Conservation (phyloP, 2,329 filamentous ascomycete genomes). For the Zasmidium citrigriseum region DNA sequence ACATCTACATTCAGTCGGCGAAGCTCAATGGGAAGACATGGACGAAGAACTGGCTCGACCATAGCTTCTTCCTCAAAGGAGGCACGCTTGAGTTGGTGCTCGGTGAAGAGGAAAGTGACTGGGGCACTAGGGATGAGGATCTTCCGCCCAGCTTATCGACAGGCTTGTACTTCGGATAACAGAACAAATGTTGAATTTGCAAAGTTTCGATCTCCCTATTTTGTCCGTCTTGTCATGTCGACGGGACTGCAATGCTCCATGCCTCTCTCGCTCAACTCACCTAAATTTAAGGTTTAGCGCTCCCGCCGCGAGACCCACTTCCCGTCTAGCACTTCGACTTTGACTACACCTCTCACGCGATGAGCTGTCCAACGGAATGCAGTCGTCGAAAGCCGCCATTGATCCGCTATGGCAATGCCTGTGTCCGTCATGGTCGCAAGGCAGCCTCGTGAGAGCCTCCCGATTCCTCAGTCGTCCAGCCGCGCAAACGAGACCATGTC, state of each 20-base stretch:
- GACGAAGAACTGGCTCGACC: conserved; percentile 66
- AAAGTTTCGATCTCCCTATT: too few species aligned
- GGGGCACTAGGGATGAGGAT: conserved; percentile 52
- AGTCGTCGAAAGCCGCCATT: conserved; percentile 34
- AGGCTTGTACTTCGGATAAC: conserved; percentile 17
- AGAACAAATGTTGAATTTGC: background rate
- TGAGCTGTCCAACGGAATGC: background rate
- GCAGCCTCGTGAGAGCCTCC: background rate
- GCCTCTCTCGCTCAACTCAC: too few species aligned
- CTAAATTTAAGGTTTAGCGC: background rate
- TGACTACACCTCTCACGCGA: background rate
- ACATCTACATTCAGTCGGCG: conserved; percentile 65
- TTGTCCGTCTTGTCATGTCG: too few species aligned
- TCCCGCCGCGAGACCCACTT: background rate
- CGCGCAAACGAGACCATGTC: conserved; percentile 1
- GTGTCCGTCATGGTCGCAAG: conserved; percentile 51
- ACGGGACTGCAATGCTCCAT: too few species aligned
- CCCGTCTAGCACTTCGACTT: background rate
- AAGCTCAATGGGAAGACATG: conserved; percentile 65
- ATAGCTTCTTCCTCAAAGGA: conserved; percentile 65
- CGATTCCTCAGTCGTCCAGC: conserved; percentile 11
- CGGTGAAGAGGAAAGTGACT: conserved; percentile 48
- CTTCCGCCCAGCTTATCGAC: conserved; percentile 48
- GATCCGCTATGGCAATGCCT: conserved; percentile 67
- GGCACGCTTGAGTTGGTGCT: conserved; percentile 66